Evolutionary conservation across 2,329 filamentous ascomycete species (phyloP), one percentile per base, ranked within the genome.

Genomic region (Botrytis sinoallii): DNA sequence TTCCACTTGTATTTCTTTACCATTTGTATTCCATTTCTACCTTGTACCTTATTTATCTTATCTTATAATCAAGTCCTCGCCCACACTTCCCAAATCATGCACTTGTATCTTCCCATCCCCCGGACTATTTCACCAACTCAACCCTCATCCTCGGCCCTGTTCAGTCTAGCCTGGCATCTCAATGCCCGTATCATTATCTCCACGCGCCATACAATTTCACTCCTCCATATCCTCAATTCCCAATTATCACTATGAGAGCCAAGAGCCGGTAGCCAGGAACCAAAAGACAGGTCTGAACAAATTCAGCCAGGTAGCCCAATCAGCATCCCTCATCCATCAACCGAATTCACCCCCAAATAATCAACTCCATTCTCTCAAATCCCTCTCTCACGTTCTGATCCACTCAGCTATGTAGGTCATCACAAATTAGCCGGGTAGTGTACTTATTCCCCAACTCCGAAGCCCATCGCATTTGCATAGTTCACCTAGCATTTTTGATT

Each of bases 1-100:
- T 59, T 59, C 7, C 16, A 35, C 20, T 12, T 42, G 20, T 25
- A 68, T 32, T 55, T 68, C 65, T 25, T 35, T 42, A 29, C 46
- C 65, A 55, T 55, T 55, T 68, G 65, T 68, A 68, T 68, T 55
- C 65, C 52, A 29, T 68, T 68, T 68, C 35, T 68, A 67, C 35
- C 46, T 40, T 40, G 38, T 52, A 42, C n/a, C 38, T 18, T 64
- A 64, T 44, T 29, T 67, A 32, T 57, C 65, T 67, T 55, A 55
- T 55, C 65, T 67, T 67, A 55, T 55, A 48, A 55, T 68, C 65
- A 40, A 68, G 25, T 68, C 38, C 61, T n/a, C 38, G 25, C 65
- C 44, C 18, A 48, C 25, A 25, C 46, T 55, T 25, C 25, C 46
- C 32, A 40, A 40, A 14, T 48, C 32, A 64, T 44, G n/a, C 16